A percentile compares a stretch with the other conserved stretches of the same genome.
These are phyloP conservation scores for Calycina marina DNA, from an alignment of 2,329 filamentous ascomycete species.

Conservation along the genomic window DNA sequence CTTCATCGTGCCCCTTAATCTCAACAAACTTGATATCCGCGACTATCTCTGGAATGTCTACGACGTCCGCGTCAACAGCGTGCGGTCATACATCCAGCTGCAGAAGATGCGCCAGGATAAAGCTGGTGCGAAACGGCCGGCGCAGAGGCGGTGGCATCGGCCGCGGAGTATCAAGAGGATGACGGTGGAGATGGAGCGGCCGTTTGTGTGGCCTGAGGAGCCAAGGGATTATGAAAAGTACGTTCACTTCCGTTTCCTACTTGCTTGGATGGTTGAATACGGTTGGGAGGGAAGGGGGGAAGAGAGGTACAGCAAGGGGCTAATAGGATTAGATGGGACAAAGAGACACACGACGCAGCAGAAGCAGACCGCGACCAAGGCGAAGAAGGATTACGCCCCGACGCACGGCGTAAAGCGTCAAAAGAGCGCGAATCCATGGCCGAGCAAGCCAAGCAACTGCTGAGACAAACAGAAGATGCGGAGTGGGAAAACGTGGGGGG, in stretches of 20 bases:
- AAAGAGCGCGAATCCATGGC: slow-evolving; percentile 31
- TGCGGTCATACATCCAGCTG: slow-evolving; percentile 71
- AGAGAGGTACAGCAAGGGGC: too few relatives aligned
- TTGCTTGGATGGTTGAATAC: slow-evolving; percentile 2
- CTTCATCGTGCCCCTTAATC: slow-evolving; percentile 79
- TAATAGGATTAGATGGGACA: slow-evolving; percentile 38
- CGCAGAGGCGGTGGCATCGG: slow-evolving; percentile 46
- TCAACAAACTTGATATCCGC: slow-evolving; percentile 93
- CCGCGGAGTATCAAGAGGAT: slow-evolving; percentile 74
- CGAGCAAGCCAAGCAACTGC: slow-evolving; percentile 46
- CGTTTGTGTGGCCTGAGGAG: slow-evolving; percentile 74
- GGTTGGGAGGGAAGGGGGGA: background rate
- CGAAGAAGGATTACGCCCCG: slow-evolving; percentile 20
- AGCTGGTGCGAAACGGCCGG: slow-evolving; percentile 25
- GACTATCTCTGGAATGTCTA: slow-evolving; percentile 90
- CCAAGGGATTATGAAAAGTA: slow-evolving; percentile 47
- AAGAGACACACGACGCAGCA: slow-evolving; percentile 39
- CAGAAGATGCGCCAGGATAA: slow-evolving; percentile 42
- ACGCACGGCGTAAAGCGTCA: slow-evolving; percentile 18
- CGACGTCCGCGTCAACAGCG: slow-evolving; percentile 52
- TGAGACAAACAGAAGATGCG: slow-evolving; percentile 25
- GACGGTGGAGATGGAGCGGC: slow-evolving; percentile 77
- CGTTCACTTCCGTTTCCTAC: slow-evolving; percentile 19
- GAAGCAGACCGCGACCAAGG: slow-evolving; percentile 30
- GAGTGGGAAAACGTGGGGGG: slow-evolving; percentile 22